Evolutionary conservation across 78 protist genomes (phyloP).

Genomic region (Capsaspora owczarzaki): DNA sequence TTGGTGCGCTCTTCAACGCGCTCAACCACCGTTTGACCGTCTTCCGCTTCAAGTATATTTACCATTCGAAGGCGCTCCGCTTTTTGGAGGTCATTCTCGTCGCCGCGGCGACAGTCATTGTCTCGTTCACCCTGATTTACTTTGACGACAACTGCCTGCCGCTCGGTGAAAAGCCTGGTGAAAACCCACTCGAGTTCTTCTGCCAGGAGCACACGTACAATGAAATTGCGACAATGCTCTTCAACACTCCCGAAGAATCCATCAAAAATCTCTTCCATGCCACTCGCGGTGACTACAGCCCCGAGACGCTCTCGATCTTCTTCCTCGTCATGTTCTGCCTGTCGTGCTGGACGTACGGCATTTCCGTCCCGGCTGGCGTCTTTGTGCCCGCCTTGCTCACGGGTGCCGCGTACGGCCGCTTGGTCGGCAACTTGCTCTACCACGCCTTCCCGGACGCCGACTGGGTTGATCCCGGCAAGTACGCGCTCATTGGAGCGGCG

Average conservation of each 20-base stretch:
- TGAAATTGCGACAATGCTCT: background rate
- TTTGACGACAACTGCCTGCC: background rate
- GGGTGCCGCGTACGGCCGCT: constrained; percentile 81
- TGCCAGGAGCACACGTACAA: constrained; percentile 9
- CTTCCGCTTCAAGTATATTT: constrained; percentile 10
- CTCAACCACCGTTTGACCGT: constrained; percentile 24
- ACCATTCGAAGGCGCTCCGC: background rate
- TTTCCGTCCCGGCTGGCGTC: constrained; percentile 69
- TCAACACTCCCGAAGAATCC: constrained; percentile 18
- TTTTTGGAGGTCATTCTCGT: constrained; percentile 19
- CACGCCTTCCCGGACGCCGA: background rate
- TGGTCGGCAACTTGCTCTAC: constrained; percentile 38
- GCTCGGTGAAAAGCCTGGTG: background rate
- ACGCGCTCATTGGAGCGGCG: constrained; percentile 79
- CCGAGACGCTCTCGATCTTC: constrained; percentile 37
- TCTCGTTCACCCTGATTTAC: constrained; percentile 10
- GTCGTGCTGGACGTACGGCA: constrained; percentile 61
- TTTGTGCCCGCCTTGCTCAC: constrained; percentile 77
- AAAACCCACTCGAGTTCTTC: background rate
- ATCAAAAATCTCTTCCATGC: constrained; percentile 21
- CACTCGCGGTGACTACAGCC: background rate
- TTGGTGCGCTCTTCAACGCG: constrained; percentile 64
- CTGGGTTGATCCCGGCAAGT: constrained; percentile 9
- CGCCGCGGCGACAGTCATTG: constrained; percentile 1
- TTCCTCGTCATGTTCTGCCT: constrained; percentile 47